Conservation (phyloP, 257 asterid species). For the Misopates orontium region DNA sequence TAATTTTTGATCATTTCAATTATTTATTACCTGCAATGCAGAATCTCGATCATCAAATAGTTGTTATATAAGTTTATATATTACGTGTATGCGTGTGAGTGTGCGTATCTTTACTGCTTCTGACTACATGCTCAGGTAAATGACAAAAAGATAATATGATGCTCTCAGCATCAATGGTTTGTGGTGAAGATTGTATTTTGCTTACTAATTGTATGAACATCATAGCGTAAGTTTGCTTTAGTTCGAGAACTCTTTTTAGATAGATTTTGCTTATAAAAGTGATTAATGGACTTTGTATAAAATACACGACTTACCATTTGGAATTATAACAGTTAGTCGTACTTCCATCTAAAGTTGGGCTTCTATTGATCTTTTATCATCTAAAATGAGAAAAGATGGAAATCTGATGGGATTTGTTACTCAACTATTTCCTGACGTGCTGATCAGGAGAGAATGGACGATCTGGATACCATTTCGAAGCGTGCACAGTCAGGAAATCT, state of each 20-base stretch:
- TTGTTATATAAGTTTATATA: not conserved
- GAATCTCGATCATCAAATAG: not conserved
- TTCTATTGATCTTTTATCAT: not conserved
- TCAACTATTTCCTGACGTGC: conserved; percentile 26
- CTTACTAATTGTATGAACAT: conserved; percentile 17
- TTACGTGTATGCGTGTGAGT: too few species aligned
- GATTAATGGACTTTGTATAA: too few species aligned
- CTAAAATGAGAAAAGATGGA: not conserved
- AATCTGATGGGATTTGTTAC: not conserved
- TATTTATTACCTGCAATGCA: not conserved
- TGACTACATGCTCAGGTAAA: conserved; percentile 8
- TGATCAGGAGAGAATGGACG: conserved; percentile 32
- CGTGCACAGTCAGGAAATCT: conserved; percentile 49
- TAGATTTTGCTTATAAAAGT: not conserved
- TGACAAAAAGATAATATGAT: conserved; percentile 22
- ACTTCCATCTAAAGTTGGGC: not conserved
- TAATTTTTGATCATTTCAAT: conserved; percentile 1
- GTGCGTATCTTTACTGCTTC: not conserved
- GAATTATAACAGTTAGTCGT: not conserved
- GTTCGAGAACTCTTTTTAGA: not conserved
- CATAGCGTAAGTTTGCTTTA: not conserved
- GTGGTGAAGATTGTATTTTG: not conserved
- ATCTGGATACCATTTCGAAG: conserved; percentile 43
- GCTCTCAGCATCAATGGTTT: conserved; percentile 10
- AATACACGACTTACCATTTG: not conserved